Evolutionary conservation across 257 asterid genomes (phyloP).

Genomic region (Vinca minor): DNA sequence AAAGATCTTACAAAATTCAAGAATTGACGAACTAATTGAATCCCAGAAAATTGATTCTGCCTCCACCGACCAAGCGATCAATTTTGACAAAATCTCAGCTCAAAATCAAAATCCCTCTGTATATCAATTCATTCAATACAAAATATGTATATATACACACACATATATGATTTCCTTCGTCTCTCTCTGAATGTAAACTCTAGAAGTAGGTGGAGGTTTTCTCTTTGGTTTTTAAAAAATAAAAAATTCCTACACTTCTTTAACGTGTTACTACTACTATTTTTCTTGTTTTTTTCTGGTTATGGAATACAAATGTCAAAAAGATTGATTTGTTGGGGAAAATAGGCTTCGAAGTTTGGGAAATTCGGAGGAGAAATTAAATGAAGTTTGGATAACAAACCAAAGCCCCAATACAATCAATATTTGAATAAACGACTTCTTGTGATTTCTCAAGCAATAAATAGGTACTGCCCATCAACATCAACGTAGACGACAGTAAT

Average conservation of each 20-base stretch:
- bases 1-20: slow-evolving; percentile 41
- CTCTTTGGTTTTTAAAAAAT: background rate
- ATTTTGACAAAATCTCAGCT: slow-evolving; percentile 18
- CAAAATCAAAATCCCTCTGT: background rate
- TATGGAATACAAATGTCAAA: slow-evolving; percentile 10
- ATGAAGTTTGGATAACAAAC: slow-evolving; percentile 25
- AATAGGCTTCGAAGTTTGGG: slow-evolving; percentile 22
- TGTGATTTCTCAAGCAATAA: slow-evolving; percentile 19
- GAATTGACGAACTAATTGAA: slow-evolving; percentile 14
- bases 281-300: slow-evolving; percentile 1
- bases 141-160: no score
- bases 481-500: no score
- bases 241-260: background rate
- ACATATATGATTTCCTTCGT: no score
- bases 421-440: no score
- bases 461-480: slow-evolving; percentile 12
- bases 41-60: slow-evolving; percentile 13
- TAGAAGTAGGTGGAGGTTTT: slow-evolving; percentile 14
- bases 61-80: slow-evolving; percentile 30
- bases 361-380: slow-evolving; percentile 13
- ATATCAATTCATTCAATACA: background rate
- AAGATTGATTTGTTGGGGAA: slow-evolving; percentile 7
- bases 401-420: slow-evolving; percentile 18
- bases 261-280: slow-evolving; percentile 1
- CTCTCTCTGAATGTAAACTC: no score